A percentile compares a stretch with the other conserved stretches of the same genome.
These are phyloP conservation scores for Takashimella koratensis DNA, from an alignment of 1,284 basidiomycete genomes.

Conservation along the genomic window DNA sequence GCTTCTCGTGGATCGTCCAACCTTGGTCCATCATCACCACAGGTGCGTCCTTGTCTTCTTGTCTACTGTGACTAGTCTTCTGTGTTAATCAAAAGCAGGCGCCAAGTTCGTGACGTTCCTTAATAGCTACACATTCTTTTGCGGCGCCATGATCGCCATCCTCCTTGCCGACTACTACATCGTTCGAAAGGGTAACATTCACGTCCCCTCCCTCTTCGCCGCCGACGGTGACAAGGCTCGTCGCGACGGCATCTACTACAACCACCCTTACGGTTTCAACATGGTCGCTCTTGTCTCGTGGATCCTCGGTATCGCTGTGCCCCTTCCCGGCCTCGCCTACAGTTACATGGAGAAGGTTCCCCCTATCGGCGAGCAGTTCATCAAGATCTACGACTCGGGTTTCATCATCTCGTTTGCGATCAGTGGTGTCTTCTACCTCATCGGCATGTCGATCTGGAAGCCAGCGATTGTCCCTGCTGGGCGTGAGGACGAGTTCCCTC, in stretches of 20 bases:
- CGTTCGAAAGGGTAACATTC: slow-evolving; percentile 20
- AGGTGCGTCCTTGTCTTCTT: background rate
- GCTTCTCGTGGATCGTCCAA: slow-evolving; percentile 31
- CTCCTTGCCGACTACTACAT: slow-evolving; percentile 30
- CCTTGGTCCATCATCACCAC: slow-evolving; percentile 42
- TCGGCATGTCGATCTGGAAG: background rate
- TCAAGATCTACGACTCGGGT: slow-evolving; percentile 8
- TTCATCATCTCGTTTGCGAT: slow-evolving; percentile 6
- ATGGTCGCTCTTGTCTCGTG: slow-evolving; percentile 2
- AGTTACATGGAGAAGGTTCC: slow-evolving; percentile 1
- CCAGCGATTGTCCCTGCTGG: slow-evolving; percentile 2
- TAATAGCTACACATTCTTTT: too few species aligned
- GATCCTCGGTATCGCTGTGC: slow-evolving; percentile 6
- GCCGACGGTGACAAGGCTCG: slow-evolving; percentile 4
- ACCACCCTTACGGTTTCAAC: background rate
- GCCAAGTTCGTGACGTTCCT: slow-evolving; percentile 11
- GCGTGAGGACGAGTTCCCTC: slow-evolving; percentile 1
- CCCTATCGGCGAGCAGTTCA: background rate
- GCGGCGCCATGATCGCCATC: too few species aligned
- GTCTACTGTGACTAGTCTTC: too few species aligned
- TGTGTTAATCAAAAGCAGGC: too few species aligned
- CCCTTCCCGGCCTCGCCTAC: slow-evolving; percentile 3
- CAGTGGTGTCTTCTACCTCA: slow-evolving; percentile 1
- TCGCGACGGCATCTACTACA: slow-evolving; percentile 2
- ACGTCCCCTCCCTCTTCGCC: slow-evolving; percentile 6